Percentiles rank a stretch among this genome's conserved stretches.
Conservation (phyloP, 768 basidiomycete genomes). For the Leccinum broughii region DNA sequence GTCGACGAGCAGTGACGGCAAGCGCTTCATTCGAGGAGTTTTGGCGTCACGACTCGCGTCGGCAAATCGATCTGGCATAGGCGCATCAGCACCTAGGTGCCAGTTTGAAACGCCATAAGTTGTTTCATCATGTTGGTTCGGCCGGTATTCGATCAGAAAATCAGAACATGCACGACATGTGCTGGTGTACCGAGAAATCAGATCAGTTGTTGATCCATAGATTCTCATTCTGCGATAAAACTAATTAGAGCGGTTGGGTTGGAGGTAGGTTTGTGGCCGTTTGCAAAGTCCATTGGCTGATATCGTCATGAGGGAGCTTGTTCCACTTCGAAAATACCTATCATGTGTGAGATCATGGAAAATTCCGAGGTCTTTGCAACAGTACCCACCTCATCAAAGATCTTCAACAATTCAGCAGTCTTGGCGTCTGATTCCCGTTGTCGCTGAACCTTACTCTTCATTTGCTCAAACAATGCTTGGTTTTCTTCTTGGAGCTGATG, state of each 20-base stretch:
- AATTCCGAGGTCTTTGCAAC: background rate
- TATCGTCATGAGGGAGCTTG: constrained; percentile 60
- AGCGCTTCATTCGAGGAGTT: too few species aligned
- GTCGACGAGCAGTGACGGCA: too few species aligned
- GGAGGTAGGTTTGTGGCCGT: constrained; percentile 39
- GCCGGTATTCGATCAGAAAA: too few species aligned
- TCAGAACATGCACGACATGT: too few species aligned
- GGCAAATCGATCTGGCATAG: too few species aligned
- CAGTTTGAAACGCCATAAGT: too few species aligned
- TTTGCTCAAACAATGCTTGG: constrained; percentile 42
- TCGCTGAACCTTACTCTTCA: constrained; percentile 49
- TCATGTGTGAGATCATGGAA: constrained; percentile 8
- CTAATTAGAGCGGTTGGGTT: constrained; percentile 20
- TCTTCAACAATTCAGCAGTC: constrained; percentile 48
- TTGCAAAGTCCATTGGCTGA: constrained; percentile 49
- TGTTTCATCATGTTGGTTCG: too few species aligned
- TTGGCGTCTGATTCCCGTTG: constrained; percentile 48
- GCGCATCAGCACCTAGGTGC: too few species aligned
- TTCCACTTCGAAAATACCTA: constrained; percentile 55
- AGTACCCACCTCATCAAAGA: constrained; percentile 51
- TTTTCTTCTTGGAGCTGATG: constrained; percentile 62
- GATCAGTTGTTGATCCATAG: background rate
- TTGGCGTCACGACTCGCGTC: too few species aligned
- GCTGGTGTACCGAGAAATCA: too few species aligned
- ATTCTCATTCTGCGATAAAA: background rate